Base-by-base conservation (phyloP, 352 stramenopile genomes). In the Phytophthora foliorum region DNA sequence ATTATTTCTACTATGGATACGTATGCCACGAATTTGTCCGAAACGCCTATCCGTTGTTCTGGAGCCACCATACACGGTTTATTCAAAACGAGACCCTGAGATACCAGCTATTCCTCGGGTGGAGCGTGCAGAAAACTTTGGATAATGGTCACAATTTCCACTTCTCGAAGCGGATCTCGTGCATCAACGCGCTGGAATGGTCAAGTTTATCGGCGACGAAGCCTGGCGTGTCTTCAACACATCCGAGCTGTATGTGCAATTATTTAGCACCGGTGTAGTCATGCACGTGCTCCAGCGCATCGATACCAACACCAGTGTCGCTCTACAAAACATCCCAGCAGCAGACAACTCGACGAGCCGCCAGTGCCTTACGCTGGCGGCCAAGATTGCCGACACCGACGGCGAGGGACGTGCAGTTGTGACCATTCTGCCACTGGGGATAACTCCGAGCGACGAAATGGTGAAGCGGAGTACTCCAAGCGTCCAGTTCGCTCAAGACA, bases 171-270 rank as follows among this genome's bases (percentile, higher is more conserved):
- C 57, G 57, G 19, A 50, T 78, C 16, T 16, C 57, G n/a, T 63
- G 36, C 32, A 38, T 19, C 29, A 50, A 65, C 27, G 60, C 21
- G 39, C 41, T 14, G 36, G 42, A n/a, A 31, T 65, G 42, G 41
- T 49, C 1, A 4, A 71, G 10, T 42, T 58, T 3, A 62, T 82
- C 21, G 38, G 57, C 5, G 32, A 59, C 36, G 31, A 73, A 32
- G 77, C 67, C 7, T 83, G 75, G 72, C 29, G 46, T 3, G 53
- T 75, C 36, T 63, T 80, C 53, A 67, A 78, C 59, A 68, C 69
- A 7, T 61, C 57, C 6, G 49, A 67, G 22, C 34, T 64, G 19
- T 83, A 80, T 31, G 64, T 60, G 17, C 41, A 48, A 21, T 56
- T 80, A 14, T 76, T 76, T 44, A 65, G 50, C 44, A 50, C 51